Base-by-base conservation (phyloP, 441 rosid species). In the Rhodomyrtus psidioides region DNA sequence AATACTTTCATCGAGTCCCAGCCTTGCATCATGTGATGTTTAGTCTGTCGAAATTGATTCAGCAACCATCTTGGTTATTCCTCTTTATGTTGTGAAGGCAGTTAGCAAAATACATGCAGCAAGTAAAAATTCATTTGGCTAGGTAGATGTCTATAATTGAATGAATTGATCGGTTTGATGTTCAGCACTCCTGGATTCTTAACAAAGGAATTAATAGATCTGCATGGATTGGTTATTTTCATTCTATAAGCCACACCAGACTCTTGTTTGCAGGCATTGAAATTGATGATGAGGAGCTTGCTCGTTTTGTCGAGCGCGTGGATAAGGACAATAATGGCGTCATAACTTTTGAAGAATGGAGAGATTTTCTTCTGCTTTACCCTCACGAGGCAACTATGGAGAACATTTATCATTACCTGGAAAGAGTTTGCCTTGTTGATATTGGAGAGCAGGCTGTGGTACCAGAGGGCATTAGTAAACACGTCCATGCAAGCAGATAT, bases 261-360 rank as follows among this genome's bases (percentile, higher is more conserved):
- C 90, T 84, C 88, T 86, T 85, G 86, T 90, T 90, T 91, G 91
- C 91, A 97, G 99, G 99, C 84, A 96, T 97, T 93, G 94, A 97
- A 87, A 96, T 97, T 28, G 96, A 91, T 85, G 99, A 97, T 23
- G 98, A 92, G 91, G 98, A 96, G 87, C 97, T 97, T 79, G 98
- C 98, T 19, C 98, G 90, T 75, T 97, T 97, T 90, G 97, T 97
- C 74, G 99, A 97, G 91, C 99, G 94, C 90, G 99, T 97, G 70
- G 99, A 97, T 87, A 96, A 97, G 91, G 99, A 95, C 89, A 97
- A 95, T 59, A 93, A 94, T 88, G 99, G 99, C 44, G 95, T 96
- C 44, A 97, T 97, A 82, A 97, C 99, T 12, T 97, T 97, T 74
- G 99, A 97, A 85, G 99, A 97, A 91, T 97, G 99, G 99, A 93